Evolutionary conservation across 441 rosid genomes (phyloP).

Genomic region (Croton setiger): DNA sequence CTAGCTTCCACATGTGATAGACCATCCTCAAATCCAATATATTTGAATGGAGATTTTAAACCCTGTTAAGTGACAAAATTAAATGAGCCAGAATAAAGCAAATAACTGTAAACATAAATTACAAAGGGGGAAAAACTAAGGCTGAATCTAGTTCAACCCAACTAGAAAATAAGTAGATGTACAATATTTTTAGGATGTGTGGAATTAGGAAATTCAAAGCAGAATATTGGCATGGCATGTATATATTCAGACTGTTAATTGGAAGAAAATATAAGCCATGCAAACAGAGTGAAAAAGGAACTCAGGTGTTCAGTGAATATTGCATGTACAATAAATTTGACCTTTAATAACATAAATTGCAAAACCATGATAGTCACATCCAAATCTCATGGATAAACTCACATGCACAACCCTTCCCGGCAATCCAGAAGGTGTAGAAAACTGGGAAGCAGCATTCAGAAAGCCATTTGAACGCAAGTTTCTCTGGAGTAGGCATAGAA

Average conservation of each 20-base stretch:
- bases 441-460: conserved; percentile 54
- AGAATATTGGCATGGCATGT: too few species aligned
- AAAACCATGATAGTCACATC: background rate
- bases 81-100: conserved; percentile 8
- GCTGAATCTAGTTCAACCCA: background rate
- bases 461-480: conserved; percentile 80
- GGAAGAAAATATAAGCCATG: background rate
- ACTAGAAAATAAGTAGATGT: background rate
- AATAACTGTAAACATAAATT: background rate
- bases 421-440: conserved; percentile 51
- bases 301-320: background rate
- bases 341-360: background rate
- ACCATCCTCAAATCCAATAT: conserved; percentile 70
- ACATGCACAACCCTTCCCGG: conserved; percentile 74
- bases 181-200: background rate
- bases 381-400: conserved; percentile 23
- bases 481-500: conserved; percentile 89
- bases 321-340: background rate
- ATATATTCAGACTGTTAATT: too few species aligned
- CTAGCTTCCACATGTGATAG: conserved; percentile 83
- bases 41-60: conserved; percentile 79
- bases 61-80: conserved; percentile 41
- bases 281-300: background rate
- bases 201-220: background rate
- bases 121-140: background rate